Conservation (phyloP, 176 grass and related monocot species). For the Saccharum officinarum region DNA sequence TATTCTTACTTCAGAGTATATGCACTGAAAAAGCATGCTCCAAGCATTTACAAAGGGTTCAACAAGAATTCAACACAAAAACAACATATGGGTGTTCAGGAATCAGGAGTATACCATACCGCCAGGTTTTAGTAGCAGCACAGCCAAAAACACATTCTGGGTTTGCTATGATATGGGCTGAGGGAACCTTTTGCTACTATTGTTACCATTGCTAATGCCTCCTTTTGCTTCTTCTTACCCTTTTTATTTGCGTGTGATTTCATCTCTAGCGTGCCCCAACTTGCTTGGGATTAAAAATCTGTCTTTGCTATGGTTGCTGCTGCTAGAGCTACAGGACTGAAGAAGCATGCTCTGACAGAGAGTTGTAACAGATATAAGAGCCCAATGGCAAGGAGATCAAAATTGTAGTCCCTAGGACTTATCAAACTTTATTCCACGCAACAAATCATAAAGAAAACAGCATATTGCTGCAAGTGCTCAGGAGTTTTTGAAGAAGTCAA, state of each 20-base stretch:
- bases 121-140: background rate
- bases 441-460: background rate
- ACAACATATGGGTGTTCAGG: background rate
- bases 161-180: background rate
- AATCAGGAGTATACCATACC: background rate
- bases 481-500: background rate
- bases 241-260: background rate
- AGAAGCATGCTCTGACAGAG: background rate
- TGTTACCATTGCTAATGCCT: background rate
- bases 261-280: background rate
- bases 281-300: background rate
- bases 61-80: background rate
- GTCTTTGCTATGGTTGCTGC: background rate
- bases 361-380: background rate
- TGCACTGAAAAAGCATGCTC: background rate
- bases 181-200: background rate
- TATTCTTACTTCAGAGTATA: background rate
- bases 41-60: background rate
- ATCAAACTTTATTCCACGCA: background rate
- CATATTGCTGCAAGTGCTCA: background rate
- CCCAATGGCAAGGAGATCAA: background rate
- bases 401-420: background rate
- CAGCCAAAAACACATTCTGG: background rate
- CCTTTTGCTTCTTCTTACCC: background rate
- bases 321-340: background rate